Percentiles rank a stretch among this genome's conserved stretches.
These are phyloP conservation scores for Sordariomycetes sp. DNA, from an alignment of 2,329 filamentous ascomycete species.

Conservation along the genomic window DNA sequence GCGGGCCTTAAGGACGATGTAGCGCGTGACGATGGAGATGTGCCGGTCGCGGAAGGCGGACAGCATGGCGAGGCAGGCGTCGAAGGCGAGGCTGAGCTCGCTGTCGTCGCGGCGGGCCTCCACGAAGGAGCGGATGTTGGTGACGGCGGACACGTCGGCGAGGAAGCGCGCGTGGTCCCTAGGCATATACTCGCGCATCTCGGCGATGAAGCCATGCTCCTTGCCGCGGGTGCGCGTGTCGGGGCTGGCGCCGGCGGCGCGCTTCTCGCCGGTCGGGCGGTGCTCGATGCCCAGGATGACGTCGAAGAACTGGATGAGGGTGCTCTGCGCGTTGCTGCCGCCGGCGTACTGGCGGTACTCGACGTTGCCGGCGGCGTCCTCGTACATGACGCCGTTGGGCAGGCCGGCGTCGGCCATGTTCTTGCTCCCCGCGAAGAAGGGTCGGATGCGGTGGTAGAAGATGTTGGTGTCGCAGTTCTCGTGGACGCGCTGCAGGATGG, in stretches of 20 bases:
- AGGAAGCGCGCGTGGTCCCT: constrained; percentile 85
- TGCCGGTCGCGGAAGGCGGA: constrained; percentile 77
- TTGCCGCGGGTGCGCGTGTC: constrained; percentile 18
- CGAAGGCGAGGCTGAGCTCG: constrained; percentile 69
- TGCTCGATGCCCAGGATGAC: constrained; percentile 84
- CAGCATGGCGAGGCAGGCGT: constrained; percentile 70
- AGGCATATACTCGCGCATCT: constrained; percentile 97
- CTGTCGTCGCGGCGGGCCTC: constrained; percentile 48
- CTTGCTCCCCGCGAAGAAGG: constrained; percentile 90
- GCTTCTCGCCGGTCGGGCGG: constrained; percentile 70
- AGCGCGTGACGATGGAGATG: constrained; percentile 90
- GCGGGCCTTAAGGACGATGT: constrained; percentile 82
- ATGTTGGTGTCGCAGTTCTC: constrained; percentile 89
- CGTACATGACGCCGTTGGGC: constrained; percentile 76
- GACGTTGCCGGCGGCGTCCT: too few relatives aligned
- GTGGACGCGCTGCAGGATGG: constrained; percentile 78
- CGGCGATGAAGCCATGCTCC: constrained; percentile 80
- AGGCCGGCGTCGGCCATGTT: constrained; percentile 95
- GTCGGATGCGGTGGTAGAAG: constrained; percentile 94
- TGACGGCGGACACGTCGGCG: constrained; percentile 63
- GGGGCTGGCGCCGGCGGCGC: constrained; percentile 19
- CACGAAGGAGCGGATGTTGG: constrained; percentile 83
- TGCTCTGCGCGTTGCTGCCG: constrained; percentile 94
- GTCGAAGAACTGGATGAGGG: constrained; percentile 95
- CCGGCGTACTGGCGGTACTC: constrained; percentile 79